Percentiles rank a stretch among this genome's conserved stretches.
These are phyloP conservation scores for Termitomyces sp. DNA, from an alignment of 768 basidiomycete genomes.

Conservation along the genomic window DNA sequence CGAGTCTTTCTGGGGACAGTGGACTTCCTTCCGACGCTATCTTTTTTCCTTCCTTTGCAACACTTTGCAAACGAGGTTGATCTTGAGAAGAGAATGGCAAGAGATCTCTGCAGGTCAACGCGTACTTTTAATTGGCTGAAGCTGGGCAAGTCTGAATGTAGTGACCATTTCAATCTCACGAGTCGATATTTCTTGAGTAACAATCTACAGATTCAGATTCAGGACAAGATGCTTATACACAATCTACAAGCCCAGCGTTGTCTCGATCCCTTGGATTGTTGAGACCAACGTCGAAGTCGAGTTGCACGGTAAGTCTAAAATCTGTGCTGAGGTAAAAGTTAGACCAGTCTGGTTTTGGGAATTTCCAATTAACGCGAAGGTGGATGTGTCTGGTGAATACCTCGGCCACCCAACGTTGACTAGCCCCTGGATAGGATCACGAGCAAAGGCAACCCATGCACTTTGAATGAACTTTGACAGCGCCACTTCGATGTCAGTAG, in stretches of 20 bases:
- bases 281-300: not conserved
- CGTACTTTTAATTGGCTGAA: no score
- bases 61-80: no score
- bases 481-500: slow-evolving; percentile 20
- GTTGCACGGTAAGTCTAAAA: not conserved
- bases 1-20: no score
- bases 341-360: slow-evolving; percentile 10
- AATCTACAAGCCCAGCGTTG: not conserved
- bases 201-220: no score
- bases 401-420: slow-evolving; percentile 18
- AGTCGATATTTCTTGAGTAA: no score
- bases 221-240: no score
- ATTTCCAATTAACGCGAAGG: slow-evolving; percentile 8
- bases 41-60: no score
- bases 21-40: no score
- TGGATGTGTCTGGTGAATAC: slow-evolving; percentile 12
- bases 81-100: no score
- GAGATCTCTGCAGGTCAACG: no score
- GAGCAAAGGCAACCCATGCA: slow-evolving; percentile 38
- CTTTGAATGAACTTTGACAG: slow-evolving; percentile 31
- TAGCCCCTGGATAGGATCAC: slow-evolving; percentile 29
- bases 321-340: not conserved
- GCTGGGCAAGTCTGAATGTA: no score
- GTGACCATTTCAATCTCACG: no score
- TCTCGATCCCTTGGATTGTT: not conserved